Base-by-base conservation (phyloP, 345 rosid genomes). In the Citrus mangshanensis region DNA sequence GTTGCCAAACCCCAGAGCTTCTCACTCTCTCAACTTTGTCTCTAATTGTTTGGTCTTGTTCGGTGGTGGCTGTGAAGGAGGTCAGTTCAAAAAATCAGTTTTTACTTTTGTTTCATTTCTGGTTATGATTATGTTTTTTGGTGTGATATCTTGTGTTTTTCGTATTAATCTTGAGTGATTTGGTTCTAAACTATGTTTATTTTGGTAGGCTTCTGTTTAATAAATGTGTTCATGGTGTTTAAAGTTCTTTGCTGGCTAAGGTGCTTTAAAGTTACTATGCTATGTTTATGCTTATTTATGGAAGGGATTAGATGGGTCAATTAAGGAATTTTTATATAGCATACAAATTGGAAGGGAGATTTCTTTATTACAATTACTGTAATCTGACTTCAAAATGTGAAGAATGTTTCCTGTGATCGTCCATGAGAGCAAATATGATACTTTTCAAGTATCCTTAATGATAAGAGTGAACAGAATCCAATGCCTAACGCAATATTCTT, bases 21-120 rank as follows among this genome's bases (percentile, higher is more conserved):
- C 99, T 78, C 99, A 96, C 90, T 91, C 97, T 75, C 93, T 96
- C 87, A 90, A 92, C 75, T 92, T 93, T 68, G 93, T 94, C 40
- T 90, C 93, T 74, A 92, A 91, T 90, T 91, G 90, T 87, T 80
- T 96, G 84, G 89, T 93, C 78, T 72, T 96, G 80, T 94, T 92
- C 77, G 99, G 99, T 56, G 99, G 98, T 78, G 99, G 99, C 75
- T 83, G 90, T 78, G 95, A 94, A 86, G 99, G 98, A 92, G 99
- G 98, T 95, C 78, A 82, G 88, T 75, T 51, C 5, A 46, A 9
- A 7, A 12, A 10, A 54, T 24, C 60, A 6, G 13, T 46, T 18
- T 55, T 35, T 59, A 35, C 28, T 42, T 78, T 69, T 18, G 24
- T 38, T 65, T 25, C 42, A 22, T 69, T 56, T 71, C 7, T 56